Conservation (phyloP, 192 early-diverging fungal species). For the Phlyctochytrium planicorne region DNA sequence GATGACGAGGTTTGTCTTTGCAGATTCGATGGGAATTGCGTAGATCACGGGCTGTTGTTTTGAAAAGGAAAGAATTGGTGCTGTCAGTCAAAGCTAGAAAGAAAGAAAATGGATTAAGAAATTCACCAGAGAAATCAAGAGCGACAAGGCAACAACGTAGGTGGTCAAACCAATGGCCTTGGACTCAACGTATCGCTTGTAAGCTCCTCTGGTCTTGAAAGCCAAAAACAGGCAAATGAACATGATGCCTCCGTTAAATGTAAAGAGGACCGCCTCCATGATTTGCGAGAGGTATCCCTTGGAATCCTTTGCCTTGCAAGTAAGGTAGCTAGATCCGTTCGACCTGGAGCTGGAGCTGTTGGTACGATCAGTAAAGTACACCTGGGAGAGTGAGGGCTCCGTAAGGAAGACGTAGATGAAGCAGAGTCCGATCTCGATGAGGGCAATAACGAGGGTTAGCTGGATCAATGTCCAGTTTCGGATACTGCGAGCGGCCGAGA, state of each 20-base stretch:
- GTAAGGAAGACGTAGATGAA: background rate
- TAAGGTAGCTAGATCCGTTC: background rate
- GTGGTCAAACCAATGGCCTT: constrained; percentile 5
- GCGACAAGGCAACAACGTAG: constrained; percentile 9
- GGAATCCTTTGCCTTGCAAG: background rate
- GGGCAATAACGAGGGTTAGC: background rate
- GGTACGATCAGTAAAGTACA: background rate
- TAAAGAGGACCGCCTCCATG: constrained; percentile 2
- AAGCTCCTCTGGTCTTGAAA: constrained; percentile 5
- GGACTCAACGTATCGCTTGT: constrained; percentile 4
- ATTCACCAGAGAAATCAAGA: background rate
- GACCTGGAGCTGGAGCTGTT: background rate
- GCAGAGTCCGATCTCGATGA: background rate
- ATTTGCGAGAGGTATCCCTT: background rate
- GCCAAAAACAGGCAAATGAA: background rate
- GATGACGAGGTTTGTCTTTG: background rate
- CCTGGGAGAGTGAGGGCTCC: background rate
- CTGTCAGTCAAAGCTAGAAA: background rate
- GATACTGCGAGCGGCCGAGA: background rate
- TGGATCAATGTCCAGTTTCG: constrained; percentile 4
- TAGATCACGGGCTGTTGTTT: constrained; percentile 10
- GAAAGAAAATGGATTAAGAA: background rate
- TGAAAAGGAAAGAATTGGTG: no score
- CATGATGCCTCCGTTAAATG: constrained; percentile 6
- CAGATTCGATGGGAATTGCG: background rate